A percentile compares a stretch with the other conserved stretches of the same genome.
phyloP scores from a whole-genome alignment of 108 stramenopile genomes.

The Parmales sp. region DNA sequence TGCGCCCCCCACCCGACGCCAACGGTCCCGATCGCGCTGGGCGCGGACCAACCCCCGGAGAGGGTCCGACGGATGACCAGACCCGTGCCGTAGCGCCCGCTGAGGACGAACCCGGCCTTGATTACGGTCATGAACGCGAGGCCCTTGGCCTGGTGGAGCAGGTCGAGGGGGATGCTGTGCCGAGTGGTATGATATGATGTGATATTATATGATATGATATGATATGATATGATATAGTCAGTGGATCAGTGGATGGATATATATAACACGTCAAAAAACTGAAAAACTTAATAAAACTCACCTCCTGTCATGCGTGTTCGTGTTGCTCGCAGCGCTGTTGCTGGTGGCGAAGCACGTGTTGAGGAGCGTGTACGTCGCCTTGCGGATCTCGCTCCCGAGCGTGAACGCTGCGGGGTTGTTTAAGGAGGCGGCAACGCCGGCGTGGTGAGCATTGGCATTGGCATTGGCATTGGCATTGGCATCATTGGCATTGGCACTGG shows the following conservation, averaged over 20 bases:
- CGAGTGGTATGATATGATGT: not conserved
- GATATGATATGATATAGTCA: not conserved
- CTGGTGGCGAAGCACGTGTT: conserved; percentile 27
- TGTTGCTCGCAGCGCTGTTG: conserved; percentile 10
- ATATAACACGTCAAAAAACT: too few relatives aligned
- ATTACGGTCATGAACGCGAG: conserved; percentile 60
- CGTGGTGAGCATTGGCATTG: not conserved
- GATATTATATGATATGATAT: not conserved
- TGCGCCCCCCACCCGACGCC: conserved; percentile 62
- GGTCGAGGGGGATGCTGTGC: conserved; percentile 52
- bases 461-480: not conserved
- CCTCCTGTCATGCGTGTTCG: conserved; percentile 18
- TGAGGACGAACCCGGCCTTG: conserved; percentile 62
- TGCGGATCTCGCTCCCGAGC: conserved; percentile 42
- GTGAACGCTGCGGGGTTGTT: conserved; percentile 51
- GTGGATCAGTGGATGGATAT: too few relatives aligned
- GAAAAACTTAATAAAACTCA: too few relatives aligned
- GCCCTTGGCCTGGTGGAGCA: conserved; percentile 56
- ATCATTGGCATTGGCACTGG: not conserved
- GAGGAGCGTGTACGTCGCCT: conserved; percentile 39
- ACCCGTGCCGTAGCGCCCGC: conserved; percentile 63
- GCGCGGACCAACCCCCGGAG: conserved; percentile 45
- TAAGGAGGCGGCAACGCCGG: not conserved
- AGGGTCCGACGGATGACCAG: conserved; percentile 45
- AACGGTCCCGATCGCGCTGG: conserved; percentile 52